Percentiles rank a stretch among this genome's conserved stretches.
Conservation (phyloP, 2,329 filamentous ascomycete species). For the Gremmenia infestans region DNA sequence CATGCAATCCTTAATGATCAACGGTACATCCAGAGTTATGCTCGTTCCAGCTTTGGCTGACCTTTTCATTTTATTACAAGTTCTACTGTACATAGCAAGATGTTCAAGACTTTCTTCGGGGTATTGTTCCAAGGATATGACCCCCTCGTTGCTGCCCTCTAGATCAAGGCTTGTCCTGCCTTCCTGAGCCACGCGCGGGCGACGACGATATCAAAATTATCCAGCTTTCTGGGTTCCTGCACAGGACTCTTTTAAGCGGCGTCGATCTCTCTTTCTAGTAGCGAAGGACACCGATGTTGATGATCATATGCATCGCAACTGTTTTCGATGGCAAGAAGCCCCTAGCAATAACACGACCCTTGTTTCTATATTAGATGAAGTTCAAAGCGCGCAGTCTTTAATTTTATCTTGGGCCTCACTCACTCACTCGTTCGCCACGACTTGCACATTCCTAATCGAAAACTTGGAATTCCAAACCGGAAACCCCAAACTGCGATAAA, state of each 20-base stretch:
- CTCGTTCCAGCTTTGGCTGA: neutral
- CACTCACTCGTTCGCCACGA: neutral
- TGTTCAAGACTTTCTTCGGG: neutral
- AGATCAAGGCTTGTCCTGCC: neutral
- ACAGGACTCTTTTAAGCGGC: neutral
- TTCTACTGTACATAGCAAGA: neutral
- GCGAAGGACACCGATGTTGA: neutral
- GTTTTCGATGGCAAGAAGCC: neutral
- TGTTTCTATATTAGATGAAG: neutral
- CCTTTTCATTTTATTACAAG: neutral
- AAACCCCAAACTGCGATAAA: neutral
- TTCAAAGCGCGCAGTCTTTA: neutral
- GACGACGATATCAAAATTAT: neutral
- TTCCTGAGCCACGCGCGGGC: neutral
- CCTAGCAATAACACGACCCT: neutral
- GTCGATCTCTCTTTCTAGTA: neutral
- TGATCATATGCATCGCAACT: neutral
- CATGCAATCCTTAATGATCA: constrained; percentile 12
- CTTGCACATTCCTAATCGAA: neutral
- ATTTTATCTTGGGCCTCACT: neutral
- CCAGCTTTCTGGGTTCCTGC: neutral
- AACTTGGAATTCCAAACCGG: neutral
- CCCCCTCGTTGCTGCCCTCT: neutral
- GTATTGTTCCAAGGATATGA: neutral
- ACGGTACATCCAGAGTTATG: neutral